Evolutionary conservation across 495 filamentous ascomycete species (phyloP).

Genomic region (Antarctomyces pellizariae): DNA sequence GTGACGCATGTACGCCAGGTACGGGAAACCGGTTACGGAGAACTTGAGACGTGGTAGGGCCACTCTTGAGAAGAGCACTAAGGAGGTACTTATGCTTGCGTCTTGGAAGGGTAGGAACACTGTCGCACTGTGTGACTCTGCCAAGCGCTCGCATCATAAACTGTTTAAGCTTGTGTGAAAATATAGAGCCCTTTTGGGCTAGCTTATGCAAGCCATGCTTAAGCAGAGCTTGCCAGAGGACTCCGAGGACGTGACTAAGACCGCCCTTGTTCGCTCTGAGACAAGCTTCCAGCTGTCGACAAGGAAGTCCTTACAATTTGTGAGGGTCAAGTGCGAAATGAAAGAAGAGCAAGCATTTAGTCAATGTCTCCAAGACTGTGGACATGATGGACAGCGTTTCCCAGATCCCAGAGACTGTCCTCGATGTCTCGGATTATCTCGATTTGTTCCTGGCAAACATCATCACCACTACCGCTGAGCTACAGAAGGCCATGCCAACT

Average conservation of each 20-base stretch:
- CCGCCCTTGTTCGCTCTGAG: conserved; percentile 9
- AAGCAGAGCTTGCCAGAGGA: conserved; percentile 43
- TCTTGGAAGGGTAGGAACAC: conserved; percentile 98
- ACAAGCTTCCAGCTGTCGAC: conserved; percentile 15
- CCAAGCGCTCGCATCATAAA: conserved; percentile 71
- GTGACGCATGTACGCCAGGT: conserved; percentile 47
- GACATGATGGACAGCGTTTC: conserved; percentile 35
- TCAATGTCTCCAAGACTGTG: conserved; percentile 39
- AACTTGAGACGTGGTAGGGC: conserved; percentile 34
- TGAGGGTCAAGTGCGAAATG: conserved; percentile 19
- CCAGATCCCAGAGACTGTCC: conserved; percentile 22
- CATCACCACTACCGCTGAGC: conserved; percentile 37
- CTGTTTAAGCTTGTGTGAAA: conserved; percentile 78
- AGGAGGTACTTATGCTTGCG: conserved; percentile 63
- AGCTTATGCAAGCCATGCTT: conserved; percentile 39
- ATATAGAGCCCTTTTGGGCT: conserved; percentile 52
- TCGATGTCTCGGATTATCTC: conserved; percentile 35
- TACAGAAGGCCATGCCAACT: conserved; percentile 61
- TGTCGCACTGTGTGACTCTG: conserved; percentile 63
- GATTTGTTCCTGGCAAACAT: conserved; percentile 42
- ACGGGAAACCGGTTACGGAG: conserved; percentile 36
- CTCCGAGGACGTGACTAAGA: too few relatives aligned
- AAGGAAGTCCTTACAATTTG: conserved; percentile 25
- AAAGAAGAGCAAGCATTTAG: conserved; percentile 40
- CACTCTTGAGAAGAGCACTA: conserved; percentile 62